Evolutionary conservation across 2,329 filamentous ascomycete species (phyloP), one percentile per base, ranked within the genome.

Genomic region (Tolypocladium paradoxum): DNA sequence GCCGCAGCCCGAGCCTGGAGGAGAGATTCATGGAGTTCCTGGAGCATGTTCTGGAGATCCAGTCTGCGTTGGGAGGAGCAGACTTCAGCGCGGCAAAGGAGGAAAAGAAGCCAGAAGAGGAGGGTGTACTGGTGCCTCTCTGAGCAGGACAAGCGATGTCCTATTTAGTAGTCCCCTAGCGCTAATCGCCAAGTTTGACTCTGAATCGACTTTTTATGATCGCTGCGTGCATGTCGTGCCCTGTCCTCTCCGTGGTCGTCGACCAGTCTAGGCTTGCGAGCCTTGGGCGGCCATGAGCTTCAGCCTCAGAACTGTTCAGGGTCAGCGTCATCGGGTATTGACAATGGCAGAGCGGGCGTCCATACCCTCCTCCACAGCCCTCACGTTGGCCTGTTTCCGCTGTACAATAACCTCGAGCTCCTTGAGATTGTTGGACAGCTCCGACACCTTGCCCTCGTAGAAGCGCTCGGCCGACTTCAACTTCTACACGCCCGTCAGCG

Each of bases 291-390:
- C 68, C 69, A 76, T 70, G 38, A 71, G 67, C 60, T 75, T 75
- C 58, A 73, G 70, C 56, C 73, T 67, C 54, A 75, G 55, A 49
- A 74, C 73, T 75, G 48, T 31, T 53, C 43, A 51, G 51, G 48
- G 24, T 53, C 29, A 36, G 45, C 36, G 64, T 68, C 52, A 68
- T 58, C 50, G 69, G 64, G 52, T 22, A 31, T 4, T 14, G 31
- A 43, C 58, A 34, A 35, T 22, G 37, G 14, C 24, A 34, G 16
- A 46, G 20, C 22, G 51, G 16, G 27, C 20, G 9, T 43, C 61
- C 65, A 54, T 73, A 85, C 88, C 88, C 73, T 97, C 92, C 73
- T 99, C 93, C 24, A 97, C 85, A 37, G 93, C 77, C 54, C 88
- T 82, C 57, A 95, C 73, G 66, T 93, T 96, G 59, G 85, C 83